Percentiles rank a stretch among this genome's conserved stretches.
Evolutionary conservation across 148 eudicot species (phyloP).

Genomic region (Silene latifolia): DNA sequence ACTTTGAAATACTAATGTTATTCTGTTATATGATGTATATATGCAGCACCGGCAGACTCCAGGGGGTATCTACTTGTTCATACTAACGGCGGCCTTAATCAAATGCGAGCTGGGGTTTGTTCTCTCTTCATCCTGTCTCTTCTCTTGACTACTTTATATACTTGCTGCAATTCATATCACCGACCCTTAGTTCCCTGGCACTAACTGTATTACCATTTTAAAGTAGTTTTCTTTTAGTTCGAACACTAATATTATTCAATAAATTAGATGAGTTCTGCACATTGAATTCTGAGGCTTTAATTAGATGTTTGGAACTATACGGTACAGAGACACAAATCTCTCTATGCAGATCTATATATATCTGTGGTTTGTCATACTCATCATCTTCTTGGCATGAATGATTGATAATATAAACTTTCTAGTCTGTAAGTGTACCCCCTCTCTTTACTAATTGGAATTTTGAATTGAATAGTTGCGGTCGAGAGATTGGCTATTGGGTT

Average conservation of each 20-base stretch:
- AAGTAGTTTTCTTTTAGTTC: not conserved
- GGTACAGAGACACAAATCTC: not conserved
- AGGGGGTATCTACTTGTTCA: slow-evolving; percentile 81
- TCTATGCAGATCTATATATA: not conserved
- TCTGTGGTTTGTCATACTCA: not conserved
- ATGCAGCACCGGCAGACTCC: slow-evolving; percentile 61
- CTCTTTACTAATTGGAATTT: not conserved
- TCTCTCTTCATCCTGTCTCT: slow-evolving; percentile 5
- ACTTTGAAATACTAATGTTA: slow-evolving; percentile 10
- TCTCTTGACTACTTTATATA: not conserved
- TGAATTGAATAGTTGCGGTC: not conserved
- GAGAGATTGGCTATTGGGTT: not conserved
- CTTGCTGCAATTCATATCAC: not conserved
- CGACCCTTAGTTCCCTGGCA: not conserved
- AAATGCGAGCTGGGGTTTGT: slow-evolving; percentile 98
- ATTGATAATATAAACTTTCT: not conserved
- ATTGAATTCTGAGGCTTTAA: not conserved
- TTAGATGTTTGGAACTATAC: not conserved
- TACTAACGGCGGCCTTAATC: slow-evolving; percentile 96
- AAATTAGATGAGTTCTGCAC: not conserved
- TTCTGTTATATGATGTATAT: slow-evolving; percentile 14
- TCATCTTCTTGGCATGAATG: not conserved
- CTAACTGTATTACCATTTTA: not conserved
- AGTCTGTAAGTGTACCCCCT: not conserved
- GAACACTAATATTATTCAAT: not conserved